Evolutionary conservation across 176 grass and related monocot species (phyloP), one percentile per base, ranked within the genome.

Genomic region (Miscanthus lutarioriparius): DNA sequence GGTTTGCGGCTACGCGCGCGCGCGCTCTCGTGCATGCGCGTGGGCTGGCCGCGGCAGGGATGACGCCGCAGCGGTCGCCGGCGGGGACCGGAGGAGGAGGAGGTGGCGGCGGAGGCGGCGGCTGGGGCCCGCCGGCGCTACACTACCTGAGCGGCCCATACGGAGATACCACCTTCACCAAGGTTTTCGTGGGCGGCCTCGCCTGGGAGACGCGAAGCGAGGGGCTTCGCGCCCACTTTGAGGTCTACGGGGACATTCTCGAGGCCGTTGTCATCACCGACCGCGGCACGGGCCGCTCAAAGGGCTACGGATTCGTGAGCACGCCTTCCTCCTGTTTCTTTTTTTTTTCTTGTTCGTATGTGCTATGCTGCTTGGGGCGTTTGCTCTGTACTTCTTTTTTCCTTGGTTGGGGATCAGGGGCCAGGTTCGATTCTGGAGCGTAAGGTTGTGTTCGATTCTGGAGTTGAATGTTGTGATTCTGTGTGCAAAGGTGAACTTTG

Each of bases 241-340:
- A 90, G 48, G 80, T 13, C 0, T 92, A 84, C 39, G 91, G 91
- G 54, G 84, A 92, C 25, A 92, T 92, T 64, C 80, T 92, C n/a
- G 91, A 92, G 87, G 91, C 91, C 56, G 91, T 92, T 58, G 91
- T 92, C 84, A 92, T 92, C 84, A 80, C 91, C 70, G 91, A 92
- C 87, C 84, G 84, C 84, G 62, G 77, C 85, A 90, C 91, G 30
- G 87, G 91, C 17, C 82, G 91, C 76, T 92, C 91, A 77, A 92
- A 87, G 87, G 91, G 91, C 62, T 92, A 92, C 47, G 91, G 91
- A 74, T 92, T 92, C 75, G 91, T 92, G 85, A 92, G 91, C 69
- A 25, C 15, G 36, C 87, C 72, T 65, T 33, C 10, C 67, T 30
- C 20, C 44, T 6, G 4, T 6, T 10, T 19, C 28, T 2, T 17